phyloP scores from a whole-genome alignment of 78 protist species.

The Dictyostelium intermedium region DNA sequence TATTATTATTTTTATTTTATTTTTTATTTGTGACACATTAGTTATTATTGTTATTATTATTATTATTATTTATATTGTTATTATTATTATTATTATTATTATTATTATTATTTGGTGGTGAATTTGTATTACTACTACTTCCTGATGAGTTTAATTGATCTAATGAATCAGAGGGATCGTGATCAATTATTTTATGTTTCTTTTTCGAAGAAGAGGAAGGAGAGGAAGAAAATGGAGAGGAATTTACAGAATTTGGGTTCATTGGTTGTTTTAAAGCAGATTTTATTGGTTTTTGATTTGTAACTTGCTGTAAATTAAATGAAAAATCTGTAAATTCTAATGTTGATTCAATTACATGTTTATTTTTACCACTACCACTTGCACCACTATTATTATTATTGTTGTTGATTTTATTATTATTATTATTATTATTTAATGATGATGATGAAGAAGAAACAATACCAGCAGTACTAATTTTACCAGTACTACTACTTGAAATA shows the following conservation, averaged over 20 bases:
- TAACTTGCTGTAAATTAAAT: neutral
- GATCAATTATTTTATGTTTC: neutral
- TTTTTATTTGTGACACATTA: no score
- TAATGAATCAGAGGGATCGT: neutral
- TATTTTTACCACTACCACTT: neutral
- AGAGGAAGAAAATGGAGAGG: neutral
- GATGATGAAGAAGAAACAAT: neutral
- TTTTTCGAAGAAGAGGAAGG: neutral
- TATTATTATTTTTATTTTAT: no score
- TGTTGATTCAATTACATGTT: constrained; percentile 2
- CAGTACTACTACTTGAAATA: neutral
- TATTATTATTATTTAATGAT: neutral
- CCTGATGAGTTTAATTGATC: neutral
- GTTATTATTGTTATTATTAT: no score
- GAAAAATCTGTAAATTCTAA: neutral
- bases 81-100: no score
- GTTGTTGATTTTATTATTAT: no score
- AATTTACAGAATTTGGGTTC: neutral
- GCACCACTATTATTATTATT: neutral
- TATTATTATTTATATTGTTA: no score
- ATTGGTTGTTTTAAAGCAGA: neutral
- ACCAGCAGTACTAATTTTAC: neutral
- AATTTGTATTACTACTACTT: neutral
- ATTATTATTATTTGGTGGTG: neutral
- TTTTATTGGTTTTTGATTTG: neutral